A percentile compares a stretch with the other conserved stretches of the same genome.
Evolutionary conservation across 2,329 filamentous ascomycete species (phyloP).

Genomic region (Aureobasidium uvarum): DNA sequence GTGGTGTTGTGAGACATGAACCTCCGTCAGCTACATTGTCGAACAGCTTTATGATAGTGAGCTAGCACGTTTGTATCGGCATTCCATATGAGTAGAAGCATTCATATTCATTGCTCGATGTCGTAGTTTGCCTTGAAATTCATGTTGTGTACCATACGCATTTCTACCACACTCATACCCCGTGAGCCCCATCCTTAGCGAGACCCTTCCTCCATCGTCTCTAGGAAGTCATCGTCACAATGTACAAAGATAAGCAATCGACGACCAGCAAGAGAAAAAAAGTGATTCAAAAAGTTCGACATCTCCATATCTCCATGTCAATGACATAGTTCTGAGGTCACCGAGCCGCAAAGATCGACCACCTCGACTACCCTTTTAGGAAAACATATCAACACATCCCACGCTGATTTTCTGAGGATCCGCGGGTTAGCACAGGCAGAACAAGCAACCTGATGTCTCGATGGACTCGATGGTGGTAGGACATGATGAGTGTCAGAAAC

Average conservation of each 20-base stretch:
- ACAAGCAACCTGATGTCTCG: background rate
- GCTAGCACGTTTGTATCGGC: background rate
- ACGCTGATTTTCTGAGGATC: background rate
- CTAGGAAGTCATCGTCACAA: background rate
- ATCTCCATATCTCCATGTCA: background rate
- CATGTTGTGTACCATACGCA: background rate
- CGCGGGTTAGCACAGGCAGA: background rate
- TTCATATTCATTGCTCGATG: background rate
- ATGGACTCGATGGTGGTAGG: background rate
- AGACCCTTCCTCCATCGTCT: background rate
- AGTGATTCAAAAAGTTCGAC: background rate
- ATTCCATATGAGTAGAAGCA: background rate
- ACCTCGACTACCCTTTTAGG: background rate
- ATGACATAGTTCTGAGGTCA: slow-evolving; percentile 8
- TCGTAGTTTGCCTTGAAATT: background rate
- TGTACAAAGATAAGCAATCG: background rate
- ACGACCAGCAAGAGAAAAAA: background rate
- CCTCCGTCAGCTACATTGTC: background rate
- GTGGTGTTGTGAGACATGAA: background rate
- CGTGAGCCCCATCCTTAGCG: background rate
- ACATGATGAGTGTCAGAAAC: background rate
- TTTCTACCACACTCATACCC: background rate
- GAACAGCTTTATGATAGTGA: background rate
- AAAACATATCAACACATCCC: background rate
- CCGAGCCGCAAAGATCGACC: background rate